These are phyloP conservation scores for Phalaenopsis equestris DNA, from an alignment of 106 monocot genomes.

Conservation along the genomic window DNA sequence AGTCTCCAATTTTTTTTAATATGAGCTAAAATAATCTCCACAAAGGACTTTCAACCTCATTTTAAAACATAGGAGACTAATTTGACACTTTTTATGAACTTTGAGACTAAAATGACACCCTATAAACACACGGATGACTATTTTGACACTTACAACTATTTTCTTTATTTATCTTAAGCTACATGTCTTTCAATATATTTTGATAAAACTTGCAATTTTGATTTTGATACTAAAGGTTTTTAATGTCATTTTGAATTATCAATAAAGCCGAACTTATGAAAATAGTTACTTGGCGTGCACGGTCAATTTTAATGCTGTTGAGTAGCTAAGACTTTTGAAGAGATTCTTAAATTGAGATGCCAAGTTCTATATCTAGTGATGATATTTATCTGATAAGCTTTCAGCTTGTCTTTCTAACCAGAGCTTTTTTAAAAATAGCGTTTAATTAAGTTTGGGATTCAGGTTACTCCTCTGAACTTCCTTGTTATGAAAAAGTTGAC, in stretches of 20 bases:
- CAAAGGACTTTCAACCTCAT: too few species aligned
- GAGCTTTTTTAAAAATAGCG: too few species aligned
- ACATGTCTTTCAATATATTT: neutral
- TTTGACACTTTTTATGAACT: too few species aligned
- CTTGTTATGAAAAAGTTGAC: too few species aligned
- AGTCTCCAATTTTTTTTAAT: too few species aligned
- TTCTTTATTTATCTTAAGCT: neutral
- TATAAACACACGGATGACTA: too few species aligned
- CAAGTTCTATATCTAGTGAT: neutral
- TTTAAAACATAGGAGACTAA: too few species aligned
- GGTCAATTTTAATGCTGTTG: neutral
- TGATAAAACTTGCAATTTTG: neutral
- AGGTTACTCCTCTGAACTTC: neutral
- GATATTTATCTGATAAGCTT: neutral
- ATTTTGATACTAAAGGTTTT: neutral
- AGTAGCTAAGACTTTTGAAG: neutral
- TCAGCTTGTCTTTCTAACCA: neutral
- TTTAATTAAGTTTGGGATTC: too few species aligned
- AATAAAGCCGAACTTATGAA: neutral
- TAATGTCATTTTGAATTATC: neutral
- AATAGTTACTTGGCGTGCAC: neutral
- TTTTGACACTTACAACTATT: too few species aligned
- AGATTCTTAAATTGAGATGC: neutral
- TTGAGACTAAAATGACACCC: too few species aligned
- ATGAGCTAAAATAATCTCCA: too few species aligned